Evolutionary conservation across 768 basidiomycete species (phyloP).

Genomic region (Sarcodon aspratus): DNA sequence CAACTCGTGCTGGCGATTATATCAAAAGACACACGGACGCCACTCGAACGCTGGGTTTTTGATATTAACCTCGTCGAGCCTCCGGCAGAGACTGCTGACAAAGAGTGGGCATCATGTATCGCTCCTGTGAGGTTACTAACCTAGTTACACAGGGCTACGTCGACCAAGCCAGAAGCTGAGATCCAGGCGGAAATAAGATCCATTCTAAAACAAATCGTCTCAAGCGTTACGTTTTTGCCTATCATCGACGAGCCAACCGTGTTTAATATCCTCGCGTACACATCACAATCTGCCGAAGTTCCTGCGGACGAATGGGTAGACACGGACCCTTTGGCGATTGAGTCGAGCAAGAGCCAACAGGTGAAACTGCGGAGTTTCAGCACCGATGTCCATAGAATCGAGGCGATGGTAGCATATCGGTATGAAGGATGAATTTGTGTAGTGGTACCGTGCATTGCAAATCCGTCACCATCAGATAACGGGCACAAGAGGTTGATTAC

Average conservation of each 20-base stretch:
- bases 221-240: slow-evolving; percentile 92
- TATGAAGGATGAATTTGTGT: slow-evolving; percentile 55
- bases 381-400: slow-evolving; percentile 95
- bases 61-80: slow-evolving; percentile 80
- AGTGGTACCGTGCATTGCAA: no score
- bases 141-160: slow-evolving; percentile 25
- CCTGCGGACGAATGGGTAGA: slow-evolving; percentile 95
- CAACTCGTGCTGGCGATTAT: slow-evolving; percentile 94
- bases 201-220: slow-evolving; percentile 97
- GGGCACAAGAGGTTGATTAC: not conserved
- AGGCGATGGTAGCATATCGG: slow-evolving; percentile 96
- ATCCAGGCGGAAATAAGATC: slow-evolving; percentile 97
- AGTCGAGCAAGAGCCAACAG: slow-evolving; percentile 86
- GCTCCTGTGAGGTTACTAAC: slow-evolving; percentile 2
- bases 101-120: slow-evolving; percentile 31
- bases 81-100: slow-evolving; percentile 30
- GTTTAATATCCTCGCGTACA: slow-evolving; percentile 97
- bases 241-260: slow-evolving; percentile 91
- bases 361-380: slow-evolving; percentile 95
- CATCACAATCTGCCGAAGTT: slow-evolving; percentile 82
- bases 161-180: slow-evolving; percentile 67
- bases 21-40: slow-evolving; percentile 83
- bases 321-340: slow-evolving; percentile 85
- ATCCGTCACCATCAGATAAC: no score
- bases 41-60: slow-evolving; percentile 97